Evolutionary conservation across 2,329 filamentous ascomycete species (phyloP).

Genomic region (Passalora sequoiae): DNA sequence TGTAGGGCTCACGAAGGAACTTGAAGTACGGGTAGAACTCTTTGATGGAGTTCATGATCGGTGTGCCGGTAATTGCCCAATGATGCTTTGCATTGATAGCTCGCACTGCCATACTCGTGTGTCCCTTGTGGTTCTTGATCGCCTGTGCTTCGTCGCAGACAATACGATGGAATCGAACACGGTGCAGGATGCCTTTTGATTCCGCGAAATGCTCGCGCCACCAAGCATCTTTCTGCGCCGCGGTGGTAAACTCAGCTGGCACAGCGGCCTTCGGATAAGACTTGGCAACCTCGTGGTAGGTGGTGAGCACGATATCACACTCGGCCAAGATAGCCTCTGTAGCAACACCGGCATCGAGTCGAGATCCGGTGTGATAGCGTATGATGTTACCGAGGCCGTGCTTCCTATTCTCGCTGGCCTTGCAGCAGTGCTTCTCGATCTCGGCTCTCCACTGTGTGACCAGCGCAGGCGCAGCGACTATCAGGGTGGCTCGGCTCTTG

Average conservation of each 20-base stretch:
- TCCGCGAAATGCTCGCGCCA: constrained; percentile 32
- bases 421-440: constrained; percentile 24
- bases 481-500: constrained; percentile 36
- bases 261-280: constrained; percentile 41
- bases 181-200: constrained; percentile 37
- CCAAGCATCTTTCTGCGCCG: constrained; percentile 38
- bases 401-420: constrained; percentile 13
- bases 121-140: constrained; percentile 64
- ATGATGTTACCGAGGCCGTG: constrained; percentile 22
- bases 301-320: constrained; percentile 37
- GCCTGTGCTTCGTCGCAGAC: constrained; percentile 93
- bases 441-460: constrained; percentile 38
- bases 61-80: constrained; percentile 44
- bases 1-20: constrained; percentile 40
- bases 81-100: constrained; percentile 36
- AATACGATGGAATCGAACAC: constrained; percentile 46
- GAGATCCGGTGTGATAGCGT: constrained; percentile 14
- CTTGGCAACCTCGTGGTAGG: constrained; percentile 39
- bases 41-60: constrained; percentile 33
- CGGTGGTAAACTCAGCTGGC: constrained; percentile 35
- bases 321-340: constrained; percentile 12
- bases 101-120: constrained; percentile 44
- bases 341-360: constrained; percentile 4
- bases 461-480: constrained; percentile 40
- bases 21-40: constrained; percentile 42